A percentile compares a stretch with the other conserved stretches of the same genome.
Conservation (phyloP, 495 filamentous ascomycete genomes). For the Arthonia radiata region DNA sequence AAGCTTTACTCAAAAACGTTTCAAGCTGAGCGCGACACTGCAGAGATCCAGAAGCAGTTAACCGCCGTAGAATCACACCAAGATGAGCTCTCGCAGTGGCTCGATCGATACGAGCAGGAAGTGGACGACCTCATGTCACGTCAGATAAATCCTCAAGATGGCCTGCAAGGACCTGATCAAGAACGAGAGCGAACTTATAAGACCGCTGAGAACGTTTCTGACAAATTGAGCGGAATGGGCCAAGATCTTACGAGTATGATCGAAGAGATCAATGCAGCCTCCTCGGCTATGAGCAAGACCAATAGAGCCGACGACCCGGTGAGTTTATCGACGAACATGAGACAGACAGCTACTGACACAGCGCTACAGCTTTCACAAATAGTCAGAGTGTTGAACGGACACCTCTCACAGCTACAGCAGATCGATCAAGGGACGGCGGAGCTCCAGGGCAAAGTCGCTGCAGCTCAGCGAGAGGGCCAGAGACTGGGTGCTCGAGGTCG, state of each 20-base stretch:
- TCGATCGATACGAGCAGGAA: conserved; percentile 74
- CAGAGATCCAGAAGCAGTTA: conserved; percentile 79
- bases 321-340: conserved; percentile 16
- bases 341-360: not conserved
- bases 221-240: conserved; percentile 71
- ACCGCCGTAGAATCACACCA: conserved; percentile 73
- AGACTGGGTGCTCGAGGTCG: conserved; percentile 26
- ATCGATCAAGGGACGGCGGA: conserved; percentile 69
- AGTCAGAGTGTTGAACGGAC: conserved; percentile 76
- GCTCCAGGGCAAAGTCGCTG: conserved; percentile 50
- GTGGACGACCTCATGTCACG: conserved; percentile 65
- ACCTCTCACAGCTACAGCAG: conserved; percentile 67
- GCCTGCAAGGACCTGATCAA: conserved; percentile 64
- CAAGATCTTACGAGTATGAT: conserved; percentile 85
- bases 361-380: conserved; percentile 57
- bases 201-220: conserved; percentile 70
- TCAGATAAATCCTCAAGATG: conserved; percentile 38
- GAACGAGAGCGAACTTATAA: conserved; percentile 89
- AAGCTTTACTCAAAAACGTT: conserved; percentile 68
- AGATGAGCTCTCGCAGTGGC: conserved; percentile 56
- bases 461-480: conserved; percentile 51
- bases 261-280: conserved; percentile 83
- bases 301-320: conserved; percentile 80
- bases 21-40: conserved; percentile 72
- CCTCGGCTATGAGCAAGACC: conserved; percentile 59